These are phyloP conservation scores for Zalaria obscura DNA, from an alignment of 2,329 filamentous ascomycete genomes.

Conservation along the genomic window DNA sequence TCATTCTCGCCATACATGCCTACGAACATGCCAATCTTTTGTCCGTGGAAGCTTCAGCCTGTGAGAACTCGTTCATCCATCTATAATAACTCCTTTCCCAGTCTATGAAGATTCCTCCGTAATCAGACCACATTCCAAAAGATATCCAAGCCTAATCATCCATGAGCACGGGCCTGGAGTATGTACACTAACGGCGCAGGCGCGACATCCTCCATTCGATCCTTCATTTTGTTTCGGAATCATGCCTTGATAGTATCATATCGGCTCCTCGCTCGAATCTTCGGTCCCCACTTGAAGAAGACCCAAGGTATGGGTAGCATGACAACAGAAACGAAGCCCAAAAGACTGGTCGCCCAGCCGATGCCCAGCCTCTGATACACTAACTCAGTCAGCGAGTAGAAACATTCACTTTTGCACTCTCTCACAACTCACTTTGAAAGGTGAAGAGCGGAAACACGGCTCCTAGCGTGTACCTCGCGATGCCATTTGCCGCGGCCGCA, in stretches of 20 bases:
- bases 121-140: too few relatives aligned
- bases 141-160: too few relatives aligned
- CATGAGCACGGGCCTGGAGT: too few relatives aligned
- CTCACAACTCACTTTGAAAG: conserved; percentile 34
- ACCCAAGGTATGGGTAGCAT: conserved; percentile 24
- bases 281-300: conserved; percentile 13
- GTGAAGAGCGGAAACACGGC: conserved; percentile 48
- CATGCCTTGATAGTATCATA: conserved; percentile 2
- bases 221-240: neutral
- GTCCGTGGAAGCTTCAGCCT: too few relatives aligned
- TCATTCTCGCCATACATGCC: too few relatives aligned
- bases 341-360: conserved; percentile 26
- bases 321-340: conserved; percentile 25
- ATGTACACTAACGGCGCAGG: too few relatives aligned
- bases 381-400: conserved; percentile 7
- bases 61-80: too few relatives aligned
- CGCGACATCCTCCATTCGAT: too few relatives aligned
- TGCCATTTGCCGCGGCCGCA: conserved; percentile 44
- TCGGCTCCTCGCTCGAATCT: conserved; percentile 1
- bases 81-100: too few relatives aligned
- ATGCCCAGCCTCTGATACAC: conserved; percentile 26
- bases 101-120: too few relatives aligned
- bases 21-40: too few relatives aligned
- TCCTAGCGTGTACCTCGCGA: conserved; percentile 41
- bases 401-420: conserved; percentile 7